Evolutionary conservation across 2,329 filamentous ascomycete species (phyloP).

Genomic region (Myriosclerotinia duriaeana): DNA sequence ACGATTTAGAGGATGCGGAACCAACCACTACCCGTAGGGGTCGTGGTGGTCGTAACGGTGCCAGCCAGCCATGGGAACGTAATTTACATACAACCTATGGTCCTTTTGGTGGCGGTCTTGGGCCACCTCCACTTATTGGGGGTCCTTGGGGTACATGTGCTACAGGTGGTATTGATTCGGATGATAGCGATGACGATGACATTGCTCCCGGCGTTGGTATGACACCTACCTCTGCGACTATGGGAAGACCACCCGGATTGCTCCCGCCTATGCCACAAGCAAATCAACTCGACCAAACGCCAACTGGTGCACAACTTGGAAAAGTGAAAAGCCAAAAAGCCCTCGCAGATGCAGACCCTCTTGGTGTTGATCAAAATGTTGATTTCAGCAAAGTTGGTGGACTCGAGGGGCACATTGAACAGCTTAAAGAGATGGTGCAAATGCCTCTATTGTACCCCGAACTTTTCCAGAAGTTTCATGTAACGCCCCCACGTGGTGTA

Average conservation of each 20-base stretch:
- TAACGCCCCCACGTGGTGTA: constrained; percentile 91
- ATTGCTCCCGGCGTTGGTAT: constrained; percentile 63
- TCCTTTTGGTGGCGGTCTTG: constrained; percentile 85
- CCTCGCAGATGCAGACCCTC: constrained; percentile 87
- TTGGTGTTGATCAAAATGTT: constrained; percentile 89
- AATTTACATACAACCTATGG: constrained; percentile 86
- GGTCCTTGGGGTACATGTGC: constrained; percentile 74
- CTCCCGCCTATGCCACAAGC: constrained; percentile 53
- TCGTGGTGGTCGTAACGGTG: constrained; percentile 58
- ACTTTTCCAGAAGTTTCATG: constrained; percentile 85
- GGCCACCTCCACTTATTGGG: constrained; percentile 50
- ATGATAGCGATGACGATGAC: constrained; percentile 94
- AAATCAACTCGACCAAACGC: constrained; percentile 55
- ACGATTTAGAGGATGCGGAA: constrained; percentile 65
- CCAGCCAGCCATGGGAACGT: constrained; percentile 62
- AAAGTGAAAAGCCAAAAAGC: constrained; percentile 92
- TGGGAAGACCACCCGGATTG: constrained; percentile 46
- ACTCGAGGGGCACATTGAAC: constrained; percentile 88
- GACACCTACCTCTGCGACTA: constrained; percentile 56
- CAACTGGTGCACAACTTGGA: constrained; percentile 76
- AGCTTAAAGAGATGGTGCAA: constrained; percentile 98
- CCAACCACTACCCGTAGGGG: constrained; percentile 66
- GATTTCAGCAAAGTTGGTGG: constrained; percentile 95
- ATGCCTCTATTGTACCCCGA: constrained; percentile 92
- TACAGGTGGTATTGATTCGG: constrained; percentile 80